Evolutionary conservation across 2,329 filamentous ascomycete species (phyloP).

Genomic region (Lachnellula hyalina): DNA sequence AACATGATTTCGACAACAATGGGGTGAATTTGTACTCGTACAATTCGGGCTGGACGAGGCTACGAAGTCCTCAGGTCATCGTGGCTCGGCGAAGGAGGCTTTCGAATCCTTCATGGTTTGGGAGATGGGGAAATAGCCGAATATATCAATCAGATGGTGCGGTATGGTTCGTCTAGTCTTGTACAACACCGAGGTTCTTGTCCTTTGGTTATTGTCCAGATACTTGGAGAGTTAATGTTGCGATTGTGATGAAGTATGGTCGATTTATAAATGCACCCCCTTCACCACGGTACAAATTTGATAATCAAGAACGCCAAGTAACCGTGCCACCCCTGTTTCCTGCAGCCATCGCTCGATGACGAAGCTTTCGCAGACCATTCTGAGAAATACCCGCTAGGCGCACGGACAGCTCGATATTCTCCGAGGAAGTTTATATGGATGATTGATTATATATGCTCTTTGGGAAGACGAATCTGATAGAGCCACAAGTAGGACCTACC

Average conservation of each 20-base stretch:
- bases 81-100: conserved; percentile 1
- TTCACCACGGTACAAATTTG: neutral
- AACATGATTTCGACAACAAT: conserved; percentile 20
- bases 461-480: no score
- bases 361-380: no score
- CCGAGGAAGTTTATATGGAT: no score
- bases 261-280: neutral
- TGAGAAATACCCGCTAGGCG: no score
- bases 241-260: neutral
- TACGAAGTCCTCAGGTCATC: neutral
- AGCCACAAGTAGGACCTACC: no score
- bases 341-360: no score
- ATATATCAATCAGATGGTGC: neutral
- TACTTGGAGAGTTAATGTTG: neutral
- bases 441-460: no score
- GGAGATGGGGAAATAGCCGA: neutral
- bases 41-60: conserved; percentile 46
- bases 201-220: neutral
- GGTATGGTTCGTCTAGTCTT: neutral
- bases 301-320: neutral
- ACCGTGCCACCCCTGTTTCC: no score
- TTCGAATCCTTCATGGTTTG: conserved; percentile 1
- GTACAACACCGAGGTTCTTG: neutral
- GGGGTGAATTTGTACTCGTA: conserved; percentile 31
- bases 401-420: no score